Evolutionary conservation across 1,139 yeast genomes (phyloP), one percentile per base, ranked within the genome.

Genomic region (Saccharomyces hybrid): DNA sequence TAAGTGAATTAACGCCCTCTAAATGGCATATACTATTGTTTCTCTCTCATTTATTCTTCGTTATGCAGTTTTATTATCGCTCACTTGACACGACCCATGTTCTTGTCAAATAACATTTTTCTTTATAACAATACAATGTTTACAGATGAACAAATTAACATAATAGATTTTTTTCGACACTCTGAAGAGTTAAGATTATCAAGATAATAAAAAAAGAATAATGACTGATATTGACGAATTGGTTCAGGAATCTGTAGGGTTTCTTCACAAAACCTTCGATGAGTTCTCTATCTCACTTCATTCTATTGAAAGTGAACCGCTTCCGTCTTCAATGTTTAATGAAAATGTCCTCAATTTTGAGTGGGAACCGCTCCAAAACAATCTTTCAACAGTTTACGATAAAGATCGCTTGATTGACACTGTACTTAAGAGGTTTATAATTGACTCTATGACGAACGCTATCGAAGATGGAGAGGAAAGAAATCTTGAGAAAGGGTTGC

Each of bases 391-490:
- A 9, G 50, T 48, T n/a, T 23, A 27, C 4, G 55, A 61, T 52
- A 8, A 31, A 32, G 65, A 62, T 52, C 27, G 50, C 5, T 27
- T 61, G 5, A 44, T 57, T 7, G 60, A 59, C 46, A 31, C 61
- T 11, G 51, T 54, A 4, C 52, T 63, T 27, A 62, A 56, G 23
- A 58, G 60, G 42, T 23, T 56, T 5, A 50, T 65, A 3, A 49
- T 52, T 2, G 65, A 63, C 50, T 20, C 48, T 6, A 28, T 61
- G 16, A 49, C 52, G 5, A 41, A 31, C n/a, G 55, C 57, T 5
- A 41, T 38, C 7, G 56, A 54, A 2, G 56, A 51, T n/a, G 51
- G 52, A 5, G 44, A 54, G 30, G 52, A 54, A 42, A 48, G 52
- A 16, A 52, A 47, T 16, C 26, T 47, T 13, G 41, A 27, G 16